Evolutionary conservation across 108 stramenopile genomes (phyloP).

Genomic region (Nitzschia sp.): DNA sequence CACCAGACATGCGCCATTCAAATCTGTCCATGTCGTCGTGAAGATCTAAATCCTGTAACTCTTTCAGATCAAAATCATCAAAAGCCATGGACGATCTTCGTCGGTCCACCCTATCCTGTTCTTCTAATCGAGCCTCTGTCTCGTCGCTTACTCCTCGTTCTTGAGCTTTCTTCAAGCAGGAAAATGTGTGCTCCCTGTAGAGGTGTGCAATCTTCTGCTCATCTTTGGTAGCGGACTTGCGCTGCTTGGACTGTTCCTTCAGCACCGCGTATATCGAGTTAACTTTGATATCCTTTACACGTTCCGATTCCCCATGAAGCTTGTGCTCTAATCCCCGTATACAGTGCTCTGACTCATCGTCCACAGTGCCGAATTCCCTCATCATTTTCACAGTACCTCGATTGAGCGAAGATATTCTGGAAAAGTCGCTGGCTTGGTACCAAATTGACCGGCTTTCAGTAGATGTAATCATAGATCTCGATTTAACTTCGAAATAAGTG

Average conservation of each 20-base stretch:
- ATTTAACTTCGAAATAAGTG: neutral
- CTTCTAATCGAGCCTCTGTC: neutral
- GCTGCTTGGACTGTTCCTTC: constrained; percentile 11
- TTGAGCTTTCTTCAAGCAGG: neutral
- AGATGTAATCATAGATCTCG: neutral
- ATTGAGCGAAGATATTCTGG: constrained; percentile 7
- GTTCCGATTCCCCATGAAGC: constrained; percentile 3
- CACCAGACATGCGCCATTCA: constrained; percentile 5
- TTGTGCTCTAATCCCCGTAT: constrained; percentile 14
- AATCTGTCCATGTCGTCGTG: constrained; percentile 9
- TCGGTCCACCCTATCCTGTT: neutral
- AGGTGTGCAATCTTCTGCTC: constrained; percentile 2
- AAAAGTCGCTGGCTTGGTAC: constrained; percentile 7
- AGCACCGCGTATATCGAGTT: constrained; percentile 14
- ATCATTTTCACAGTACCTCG: constrained; percentile 9
- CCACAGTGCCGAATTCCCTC: neutral
- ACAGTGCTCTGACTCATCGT: constrained; percentile 8
- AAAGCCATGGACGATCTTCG: neutral
- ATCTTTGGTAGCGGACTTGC: neutral
- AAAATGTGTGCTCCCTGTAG: neutral
- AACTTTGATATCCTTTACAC: constrained; percentile 4
- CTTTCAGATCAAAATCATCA: constrained; percentile 12
- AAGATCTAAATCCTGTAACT: neutral
- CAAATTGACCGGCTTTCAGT: constrained; percentile 1
- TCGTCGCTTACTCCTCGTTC: constrained; percentile 8